Conservation (phyloP, 2,329 filamentous ascomycete species). For the Botrytis paeoniae region DNA sequence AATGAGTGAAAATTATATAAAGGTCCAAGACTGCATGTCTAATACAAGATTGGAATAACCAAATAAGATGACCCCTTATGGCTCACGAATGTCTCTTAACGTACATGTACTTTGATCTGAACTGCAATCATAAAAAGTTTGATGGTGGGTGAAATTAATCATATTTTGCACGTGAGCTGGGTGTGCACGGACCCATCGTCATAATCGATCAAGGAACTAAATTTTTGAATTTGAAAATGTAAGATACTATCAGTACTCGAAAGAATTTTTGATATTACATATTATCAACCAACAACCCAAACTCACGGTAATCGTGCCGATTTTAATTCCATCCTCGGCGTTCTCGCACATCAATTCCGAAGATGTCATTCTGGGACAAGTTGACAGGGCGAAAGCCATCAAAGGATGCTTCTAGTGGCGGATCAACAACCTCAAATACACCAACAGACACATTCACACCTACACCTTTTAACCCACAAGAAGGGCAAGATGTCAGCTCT, state of each 20-base stretch:
- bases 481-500: conserved; percentile 76
- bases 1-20: background rate
- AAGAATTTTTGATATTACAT: conserved; percentile 6
- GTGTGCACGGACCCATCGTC: conserved; percentile 15
- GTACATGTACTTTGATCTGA: background rate
- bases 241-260: conserved; percentile 5
- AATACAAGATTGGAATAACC: background rate
- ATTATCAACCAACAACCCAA: background rate
- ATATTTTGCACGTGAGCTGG: background rate
- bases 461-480: conserved; percentile 65
- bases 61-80: background rate
- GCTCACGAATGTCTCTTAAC: background rate
- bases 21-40: background rate
- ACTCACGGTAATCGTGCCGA: background rate
- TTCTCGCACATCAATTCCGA: conserved; percentile 16
- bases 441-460: conserved; percentile 47
- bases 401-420: conserved; percentile 25
- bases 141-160: conserved; percentile 4
- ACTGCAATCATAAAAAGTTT: conserved; percentile 10
- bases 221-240: conserved; percentile 15
- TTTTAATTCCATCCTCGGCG: background rate
- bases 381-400: conserved; percentile 41
- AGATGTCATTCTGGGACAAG: conserved; percentile 42
- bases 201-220: conserved; percentile 12
- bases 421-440: conserved; percentile 25